Evolutionary conservation across 495 filamentous ascomycete species (phyloP).

Genomic region (Xylaria cubensis): DNA sequence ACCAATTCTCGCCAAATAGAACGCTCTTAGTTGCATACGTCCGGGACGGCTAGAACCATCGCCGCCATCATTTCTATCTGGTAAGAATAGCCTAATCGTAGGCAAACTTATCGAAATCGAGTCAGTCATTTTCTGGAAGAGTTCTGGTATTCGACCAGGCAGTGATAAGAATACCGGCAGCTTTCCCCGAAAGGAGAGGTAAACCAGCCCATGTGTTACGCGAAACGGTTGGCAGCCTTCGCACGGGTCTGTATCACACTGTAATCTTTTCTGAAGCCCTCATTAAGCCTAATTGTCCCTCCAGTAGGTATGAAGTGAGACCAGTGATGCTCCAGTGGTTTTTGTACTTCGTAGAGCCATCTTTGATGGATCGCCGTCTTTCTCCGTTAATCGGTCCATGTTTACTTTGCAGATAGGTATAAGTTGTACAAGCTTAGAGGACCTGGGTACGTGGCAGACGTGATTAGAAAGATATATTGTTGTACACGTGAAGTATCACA

Average conservation of each 20-base stretch:
- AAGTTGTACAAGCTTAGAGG: not conserved
- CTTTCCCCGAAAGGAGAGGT: not conserved
- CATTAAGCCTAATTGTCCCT: not conserved
- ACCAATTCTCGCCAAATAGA: not conserved
- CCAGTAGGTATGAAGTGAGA: not conserved
- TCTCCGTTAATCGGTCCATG: not conserved
- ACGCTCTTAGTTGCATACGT: not conserved
- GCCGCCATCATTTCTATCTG: not conserved
- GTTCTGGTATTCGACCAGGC: not conserved
- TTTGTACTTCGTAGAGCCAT: not conserved
- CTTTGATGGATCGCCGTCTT: not conserved
- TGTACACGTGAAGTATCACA: not conserved
- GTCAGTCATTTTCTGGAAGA: not conserved
- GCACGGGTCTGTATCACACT: constrained; percentile 15
- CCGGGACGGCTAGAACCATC: not conserved
- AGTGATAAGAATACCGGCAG: not conserved
- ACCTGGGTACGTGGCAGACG: not conserved
- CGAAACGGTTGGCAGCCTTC: constrained; percentile 7
- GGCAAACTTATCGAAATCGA: not conserved
- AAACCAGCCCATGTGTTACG: not conserved
- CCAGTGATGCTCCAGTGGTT: not conserved
- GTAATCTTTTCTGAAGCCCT: constrained; percentile 9
- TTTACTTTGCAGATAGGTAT: too few relatives aligned
- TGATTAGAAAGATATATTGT: not conserved
- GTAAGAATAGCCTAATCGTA: not conserved